A percentile compares a stretch with the other conserved stretches of the same genome.
phyloP scores from a whole-genome alignment of 495 filamentous ascomycete genomes.

The Podospora pseudocomata region DNA sequence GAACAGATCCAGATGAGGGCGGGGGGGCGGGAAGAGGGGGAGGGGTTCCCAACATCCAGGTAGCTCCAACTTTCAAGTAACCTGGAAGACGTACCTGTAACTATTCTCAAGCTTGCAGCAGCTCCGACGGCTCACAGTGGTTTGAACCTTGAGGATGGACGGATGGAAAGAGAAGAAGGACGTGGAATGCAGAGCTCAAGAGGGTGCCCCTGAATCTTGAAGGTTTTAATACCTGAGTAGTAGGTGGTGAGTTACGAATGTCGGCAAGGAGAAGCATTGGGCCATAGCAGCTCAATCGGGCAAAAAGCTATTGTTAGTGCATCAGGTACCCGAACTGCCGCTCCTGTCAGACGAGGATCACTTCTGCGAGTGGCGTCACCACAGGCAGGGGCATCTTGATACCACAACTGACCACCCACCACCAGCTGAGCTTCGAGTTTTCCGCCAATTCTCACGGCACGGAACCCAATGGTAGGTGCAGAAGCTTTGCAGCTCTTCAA shows the following conservation, averaged over 20 bases:
- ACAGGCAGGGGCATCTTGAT: conserved; percentile 2
- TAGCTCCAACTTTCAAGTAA: not conserved
- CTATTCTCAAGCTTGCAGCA: not conserved
- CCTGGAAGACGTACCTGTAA: not conserved
- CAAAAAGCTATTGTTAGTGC: conserved; percentile 28
- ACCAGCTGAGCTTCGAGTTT: not conserved
- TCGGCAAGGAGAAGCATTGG: conserved; percentile 1
- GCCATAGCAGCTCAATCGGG: conserved; percentile 9
- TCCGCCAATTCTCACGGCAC: not conserved
- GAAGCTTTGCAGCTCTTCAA: not conserved
- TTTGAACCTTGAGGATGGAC: not conserved
- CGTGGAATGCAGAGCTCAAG: not conserved
- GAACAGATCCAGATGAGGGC: conserved; percentile 7
- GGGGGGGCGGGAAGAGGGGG: not conserved
- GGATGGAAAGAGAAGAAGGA: conserved; percentile 8
- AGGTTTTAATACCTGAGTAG: conserved; percentile 24
- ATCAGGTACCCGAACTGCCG: conserved; percentile 23
- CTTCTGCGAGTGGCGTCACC: conserved; percentile 22
- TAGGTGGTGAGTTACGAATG: not conserved
- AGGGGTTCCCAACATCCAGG: conserved; percentile 2
- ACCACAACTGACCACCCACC: not conserved
- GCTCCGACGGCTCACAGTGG: not conserved
- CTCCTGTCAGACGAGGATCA: conserved; percentile 21
- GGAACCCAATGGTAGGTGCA: conserved; percentile 4
- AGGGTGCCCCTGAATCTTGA: conserved; percentile 17